Conservation (phyloP, 2,329 filamentous ascomycete species). For the Colletotrichum paranaense region DNA sequence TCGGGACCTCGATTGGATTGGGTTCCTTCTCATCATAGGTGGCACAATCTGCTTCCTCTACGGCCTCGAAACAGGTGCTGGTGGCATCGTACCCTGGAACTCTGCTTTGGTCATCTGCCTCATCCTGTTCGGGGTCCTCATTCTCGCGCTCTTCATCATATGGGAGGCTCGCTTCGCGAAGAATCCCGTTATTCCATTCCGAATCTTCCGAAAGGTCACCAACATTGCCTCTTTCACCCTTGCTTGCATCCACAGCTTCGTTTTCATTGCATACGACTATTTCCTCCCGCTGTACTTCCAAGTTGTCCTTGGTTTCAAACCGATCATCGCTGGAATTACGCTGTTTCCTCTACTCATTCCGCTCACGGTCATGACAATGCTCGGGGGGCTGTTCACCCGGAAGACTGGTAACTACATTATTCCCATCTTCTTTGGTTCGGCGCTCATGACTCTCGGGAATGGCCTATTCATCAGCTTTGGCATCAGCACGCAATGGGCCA, state of each 20-base stretch:
- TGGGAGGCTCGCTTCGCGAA: constrained; percentile 65
- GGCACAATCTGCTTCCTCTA: constrained; percentile 70
- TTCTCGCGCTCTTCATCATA: constrained; percentile 57
- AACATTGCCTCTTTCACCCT: constrained; percentile 60
- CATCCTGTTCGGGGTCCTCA: constrained; percentile 59
- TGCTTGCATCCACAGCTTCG: constrained; percentile 49
- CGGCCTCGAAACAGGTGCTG: constrained; percentile 68
- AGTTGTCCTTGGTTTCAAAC: constrained; percentile 61
- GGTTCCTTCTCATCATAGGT: constrained; percentile 65
- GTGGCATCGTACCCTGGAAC: constrained; percentile 61
- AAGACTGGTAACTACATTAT: constrained; percentile 73
- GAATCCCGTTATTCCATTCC: constrained; percentile 68
- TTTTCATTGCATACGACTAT: constrained; percentile 67
- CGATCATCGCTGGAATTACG: constrained; percentile 60
- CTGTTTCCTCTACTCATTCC: constrained; percentile 61
- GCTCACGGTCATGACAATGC: constrained; percentile 29
- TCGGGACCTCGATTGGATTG: constrained; percentile 61
- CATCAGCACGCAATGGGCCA: constrained; percentile 57
- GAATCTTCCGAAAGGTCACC: constrained; percentile 59
- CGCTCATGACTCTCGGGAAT: constrained; percentile 68
- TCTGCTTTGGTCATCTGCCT: constrained; percentile 64
- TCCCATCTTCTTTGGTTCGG: constrained; percentile 64
- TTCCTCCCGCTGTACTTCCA: constrained; percentile 73
- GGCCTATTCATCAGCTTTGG: constrained; percentile 68
- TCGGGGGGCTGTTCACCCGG: constrained; percentile 59